phyloP scores from a whole-genome alignment of 2,329 filamentous ascomycete species.

The Elsinoe perseae region DNA sequence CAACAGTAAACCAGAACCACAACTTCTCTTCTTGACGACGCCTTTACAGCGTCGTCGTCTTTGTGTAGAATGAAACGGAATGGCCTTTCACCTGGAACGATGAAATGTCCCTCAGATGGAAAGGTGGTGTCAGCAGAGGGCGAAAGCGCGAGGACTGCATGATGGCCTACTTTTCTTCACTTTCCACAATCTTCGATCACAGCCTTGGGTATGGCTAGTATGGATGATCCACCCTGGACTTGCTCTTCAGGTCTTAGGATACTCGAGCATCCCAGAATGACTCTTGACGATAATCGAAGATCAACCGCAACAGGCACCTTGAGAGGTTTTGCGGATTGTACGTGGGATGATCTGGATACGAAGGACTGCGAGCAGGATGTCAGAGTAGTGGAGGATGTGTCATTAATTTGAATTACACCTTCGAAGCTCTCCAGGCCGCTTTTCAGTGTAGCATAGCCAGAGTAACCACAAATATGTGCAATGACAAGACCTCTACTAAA shows the following conservation, averaged over 20 bases:
- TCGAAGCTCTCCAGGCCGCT: not conserved
- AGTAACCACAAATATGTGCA: not conserved
- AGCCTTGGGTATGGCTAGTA: not conserved
- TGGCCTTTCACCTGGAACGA: conserved; percentile 11
- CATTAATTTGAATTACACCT: conserved; percentile 19
- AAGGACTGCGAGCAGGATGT: not conserved
- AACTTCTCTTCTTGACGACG: not conserved
- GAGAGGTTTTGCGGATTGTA: not conserved
- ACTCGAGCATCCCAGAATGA: not conserved
- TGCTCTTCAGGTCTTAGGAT: not conserved
- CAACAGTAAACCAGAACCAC: not conserved
- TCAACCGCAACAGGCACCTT: not conserved
- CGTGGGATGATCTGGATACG: not conserved
- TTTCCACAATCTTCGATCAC: not conserved
- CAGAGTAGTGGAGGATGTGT: conserved; percentile 14
- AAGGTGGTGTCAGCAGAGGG: conserved; percentile 12
- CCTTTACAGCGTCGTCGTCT: not conserved
- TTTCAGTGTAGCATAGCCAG: conserved; percentile 5
- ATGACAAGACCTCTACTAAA: not conserved
- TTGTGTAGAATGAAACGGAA: not conserved
- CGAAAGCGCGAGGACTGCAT: conserved; percentile 16
- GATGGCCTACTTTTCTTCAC: conserved; percentile 13
- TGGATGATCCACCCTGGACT: not conserved
- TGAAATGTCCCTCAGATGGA: conserved; percentile 4
- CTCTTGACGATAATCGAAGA: not conserved